Base-by-base conservation (phyloP, 2,329 filamentous ascomycete species). In the Aspergillus sp. region DNA sequence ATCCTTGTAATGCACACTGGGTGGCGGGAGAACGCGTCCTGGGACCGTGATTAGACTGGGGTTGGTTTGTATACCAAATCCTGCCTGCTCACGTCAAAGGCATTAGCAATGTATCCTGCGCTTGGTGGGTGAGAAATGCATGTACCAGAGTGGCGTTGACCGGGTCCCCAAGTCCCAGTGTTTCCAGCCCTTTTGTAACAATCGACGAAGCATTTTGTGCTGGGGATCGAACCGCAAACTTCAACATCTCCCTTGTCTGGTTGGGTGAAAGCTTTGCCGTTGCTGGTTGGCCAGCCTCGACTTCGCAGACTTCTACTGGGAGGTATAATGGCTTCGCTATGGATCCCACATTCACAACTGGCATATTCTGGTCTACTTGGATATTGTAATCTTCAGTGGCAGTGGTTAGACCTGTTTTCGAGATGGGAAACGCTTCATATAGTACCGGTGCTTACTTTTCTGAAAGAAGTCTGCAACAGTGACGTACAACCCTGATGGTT, bases 201-300 rank as follows among this genome's bases (percentile, higher is more conserved):
- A 95, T 88, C 0, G 87, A 89, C 1, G 79, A 68, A 0, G 87
- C 89, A 62, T 93, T 96, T 6, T 81, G 76, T 1, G 80, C 80
- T 0, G 90, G 90, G 0, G 76, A 76, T 4, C 88, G 83, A 56
- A 88, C 90, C 1, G 91, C 88, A 68, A 91, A 90, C 0, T 75
- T 75, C 46, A 93, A 85, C 90, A 95, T 93, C 0, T 76, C 67
- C 0, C 82, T 79, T 0, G 88, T 90, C 67, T 93, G 88, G 0
- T 79, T 72, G 0, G 81, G 77, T 0, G 71, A 80, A 15, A 93
- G 77, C 65, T 86, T 86, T 4, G 82, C 75, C 40, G 82, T 84
- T 21, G 86, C 80, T 0, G 82, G 72, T 67, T 95, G 90, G 0
- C 89, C 89, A 1, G 83, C 79, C 8, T 85, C 68, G 3, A 95